Evolutionary conservation across 306 rosid species (phyloP).

Genomic region (Vigna mungo): DNA sequence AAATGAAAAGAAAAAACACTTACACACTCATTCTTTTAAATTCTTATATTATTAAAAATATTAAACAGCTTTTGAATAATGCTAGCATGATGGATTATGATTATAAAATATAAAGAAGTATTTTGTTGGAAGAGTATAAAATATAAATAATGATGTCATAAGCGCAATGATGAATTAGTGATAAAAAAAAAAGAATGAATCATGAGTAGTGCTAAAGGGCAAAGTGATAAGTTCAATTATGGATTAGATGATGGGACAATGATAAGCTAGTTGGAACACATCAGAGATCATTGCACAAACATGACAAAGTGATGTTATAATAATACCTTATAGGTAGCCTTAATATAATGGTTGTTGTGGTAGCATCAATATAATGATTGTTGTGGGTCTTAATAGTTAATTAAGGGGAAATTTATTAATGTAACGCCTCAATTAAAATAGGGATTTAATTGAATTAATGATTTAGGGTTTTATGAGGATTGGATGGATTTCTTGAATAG

Average conservation of each 20-base stretch:
- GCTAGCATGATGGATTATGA: not conserved
- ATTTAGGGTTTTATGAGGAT: too few species aligned
- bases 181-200: not conserved
- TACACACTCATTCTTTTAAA: too few species aligned
- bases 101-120: not conserved
- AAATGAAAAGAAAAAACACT: too few species aligned
- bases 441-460: not conserved
- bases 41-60: not conserved
- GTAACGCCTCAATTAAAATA: not conserved
- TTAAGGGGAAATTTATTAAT: not conserved
- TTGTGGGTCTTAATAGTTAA: not conserved
- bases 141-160: too few species aligned
- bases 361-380: not conserved
- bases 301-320: constrained; percentile 20
- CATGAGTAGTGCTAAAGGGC: not conserved
- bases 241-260: constrained; percentile 25
- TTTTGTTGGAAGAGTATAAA: not conserved
- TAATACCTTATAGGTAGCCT: not conserved
- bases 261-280: constrained; percentile 16
- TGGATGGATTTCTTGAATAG: too few species aligned
- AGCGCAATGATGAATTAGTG: constrained; percentile 36
- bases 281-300: constrained; percentile 7
- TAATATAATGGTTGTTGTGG: not conserved
- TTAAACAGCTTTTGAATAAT: not conserved
- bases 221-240: not conserved